Evolutionary conservation across 352 stramenopile genomes (phyloP).

Genomic region (Globisporangium yorkense): DNA sequence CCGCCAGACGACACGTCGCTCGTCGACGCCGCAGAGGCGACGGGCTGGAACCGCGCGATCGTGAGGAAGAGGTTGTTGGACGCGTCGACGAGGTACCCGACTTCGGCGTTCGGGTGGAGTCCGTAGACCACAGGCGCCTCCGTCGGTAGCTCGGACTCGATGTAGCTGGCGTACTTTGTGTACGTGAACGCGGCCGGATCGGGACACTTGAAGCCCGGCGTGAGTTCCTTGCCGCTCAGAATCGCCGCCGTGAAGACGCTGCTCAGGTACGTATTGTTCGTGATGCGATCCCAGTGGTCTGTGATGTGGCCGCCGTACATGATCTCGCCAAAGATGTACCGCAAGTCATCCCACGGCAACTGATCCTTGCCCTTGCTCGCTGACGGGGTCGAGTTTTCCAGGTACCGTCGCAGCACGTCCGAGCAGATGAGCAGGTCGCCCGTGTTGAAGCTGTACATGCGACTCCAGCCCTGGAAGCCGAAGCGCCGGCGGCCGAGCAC

Average conservation of each 20-base stretch:
- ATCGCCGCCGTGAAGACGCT: constrained; percentile 61
- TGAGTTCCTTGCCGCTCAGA: constrained; percentile 46
- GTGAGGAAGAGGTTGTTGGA: constrained; percentile 83
- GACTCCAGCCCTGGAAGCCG: constrained; percentile 89
- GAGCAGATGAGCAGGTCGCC: constrained; percentile 92
- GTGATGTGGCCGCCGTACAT: constrained; percentile 89
- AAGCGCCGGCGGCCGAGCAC: constrained; percentile 89
- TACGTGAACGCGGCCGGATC: constrained; percentile 76
- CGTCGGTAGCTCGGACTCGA: constrained; percentile 54
- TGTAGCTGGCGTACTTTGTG: constrained; percentile 91
- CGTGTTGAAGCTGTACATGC: constrained; percentile 93
- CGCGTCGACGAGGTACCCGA: constrained; percentile 69
- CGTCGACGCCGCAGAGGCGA: constrained; percentile 24
- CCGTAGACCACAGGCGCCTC: constrained; percentile 70
- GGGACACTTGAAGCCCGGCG: constrained; percentile 72
- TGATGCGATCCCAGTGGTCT: constrained; percentile 81
- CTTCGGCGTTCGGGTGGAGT: constrained; percentile 75
- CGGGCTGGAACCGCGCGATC: constrained; percentile 83
- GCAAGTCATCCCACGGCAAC: constrained; percentile 77
- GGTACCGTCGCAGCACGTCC: constrained; percentile 67
- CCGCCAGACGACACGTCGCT: background rate
- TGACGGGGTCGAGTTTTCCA: constrained; percentile 23
- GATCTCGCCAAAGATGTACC: constrained; percentile 92
- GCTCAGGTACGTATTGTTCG: constrained; percentile 69
- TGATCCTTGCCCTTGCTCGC: constrained; percentile 18